Base-by-base conservation (phyloP, 768 basidiomycete genomes). In the Ephemerocybe angulata region DNA sequence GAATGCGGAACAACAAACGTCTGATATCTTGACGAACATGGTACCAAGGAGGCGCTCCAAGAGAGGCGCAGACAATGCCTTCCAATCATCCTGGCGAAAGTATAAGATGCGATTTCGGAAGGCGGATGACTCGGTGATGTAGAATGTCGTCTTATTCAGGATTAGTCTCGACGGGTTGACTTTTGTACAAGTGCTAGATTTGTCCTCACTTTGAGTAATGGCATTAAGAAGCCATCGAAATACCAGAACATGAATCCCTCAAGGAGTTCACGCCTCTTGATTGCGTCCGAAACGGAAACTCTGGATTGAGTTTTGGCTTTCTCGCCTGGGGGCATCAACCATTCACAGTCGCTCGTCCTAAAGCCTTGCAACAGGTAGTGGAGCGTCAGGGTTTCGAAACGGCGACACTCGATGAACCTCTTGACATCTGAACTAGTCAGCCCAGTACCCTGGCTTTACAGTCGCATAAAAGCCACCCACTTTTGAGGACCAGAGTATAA, bases 71-170 rank as follows among this genome's bases (percentile, higher is more conserved):
- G 93, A 95, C 4, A 98, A 76, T 2, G 70, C 72, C n/a, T 79
- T 75, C 97, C 96, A 99, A 61, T 96, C 94, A 50, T 96, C 93
- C 52, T 98, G 93, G 11, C 92, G 83, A 67, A 97, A 98, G 65
- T 95, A 99, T 1, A 98, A 72, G 1, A 95, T 79, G 41, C 83
- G 82, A 57, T 94, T 89, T 37, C 87, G 79, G 62, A 86, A 92
- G 6, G 87, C 88, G 19, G 88, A 86, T 0, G 95, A 92, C 59
- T 98, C 91, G 0, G 97, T 98, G 41, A 93, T 78, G 68, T 98
- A 98, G 71, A 97, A 99, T 0, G 87, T 86, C 2, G 92, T 92
- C 95, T 98, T n/a, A n/a, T n/a, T n/a, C n/a, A n/a, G n/a, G n/a
- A n/a, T n/a, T n/a, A n/a, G n/a, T 22, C 4, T 33, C 17, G 3